Base-by-base conservation (phyloP, 2,329 filamentous ascomycete genomes). In the Phyllosticta paracitricarpa region DNA sequence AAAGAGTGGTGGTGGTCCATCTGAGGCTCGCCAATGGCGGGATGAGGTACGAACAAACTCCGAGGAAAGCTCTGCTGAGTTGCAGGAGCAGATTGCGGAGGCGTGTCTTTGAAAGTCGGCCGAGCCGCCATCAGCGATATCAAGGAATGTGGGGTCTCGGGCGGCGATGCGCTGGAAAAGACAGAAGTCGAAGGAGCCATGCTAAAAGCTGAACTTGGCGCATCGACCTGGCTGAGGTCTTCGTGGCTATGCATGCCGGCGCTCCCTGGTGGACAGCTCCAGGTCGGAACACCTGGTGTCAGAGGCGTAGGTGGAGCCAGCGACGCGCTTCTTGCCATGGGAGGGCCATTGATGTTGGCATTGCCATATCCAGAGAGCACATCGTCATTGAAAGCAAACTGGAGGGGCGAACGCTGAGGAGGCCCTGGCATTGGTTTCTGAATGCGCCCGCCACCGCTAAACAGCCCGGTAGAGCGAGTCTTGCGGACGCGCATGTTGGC, bases 61-160 rank as follows among this genome's bases (percentile, higher is more conserved):
- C 60, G 60, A 22, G 75, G 71, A 62, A 81, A 81, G 54, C 68
- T 73, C 65, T 78, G 75, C 63, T 80, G 78, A n/a, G 73, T 75
- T 2, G 78, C 76, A 14, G 78, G 78, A 48, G 78, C 78, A 26
- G 78, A 80, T 64, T 80, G 78, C 7, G 78, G 78, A 48, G 78
- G 78, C 3, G 78, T 79, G 62, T 79, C 77, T 56, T 76, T 76
- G 61, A 74, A 76, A 65, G 68, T 65, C 24, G 60, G 56, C 51
- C 24, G 51, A 51, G 30, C 57, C 48, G 17, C 59, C 55, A 30
- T 58, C 53, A n/a, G 58, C 6, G 10, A 56, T 54, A 22, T 54
- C 59, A 54, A 55, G 51, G 55, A 70, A 52, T 74, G 59, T 12
- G 78, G 77, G n/a, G 77, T 78, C 9, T 73, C 72, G 17, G 77